Conservation (phyloP, 805 yeast species). For the Cyberlindnera veronae region DNA sequence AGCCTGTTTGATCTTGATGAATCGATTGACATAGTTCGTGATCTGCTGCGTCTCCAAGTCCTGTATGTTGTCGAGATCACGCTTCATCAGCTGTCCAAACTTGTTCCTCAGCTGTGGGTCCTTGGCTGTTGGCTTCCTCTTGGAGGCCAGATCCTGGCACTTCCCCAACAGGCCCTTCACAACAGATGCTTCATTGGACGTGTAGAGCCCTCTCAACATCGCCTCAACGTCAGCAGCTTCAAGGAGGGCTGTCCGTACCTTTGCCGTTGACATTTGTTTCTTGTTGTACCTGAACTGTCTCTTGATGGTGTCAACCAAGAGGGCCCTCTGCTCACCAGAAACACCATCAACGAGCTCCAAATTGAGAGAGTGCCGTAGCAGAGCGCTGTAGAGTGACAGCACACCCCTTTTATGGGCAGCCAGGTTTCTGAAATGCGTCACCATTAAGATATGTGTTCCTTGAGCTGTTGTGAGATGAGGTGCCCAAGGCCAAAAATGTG, state of each 20-base stretch:
- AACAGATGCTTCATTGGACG: not conserved
- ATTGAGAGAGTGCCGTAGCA: conserved; percentile 27
- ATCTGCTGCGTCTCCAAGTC: conserved; percentile 16
- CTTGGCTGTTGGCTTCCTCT: not conserved
- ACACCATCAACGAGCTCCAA: conserved; percentile 5
- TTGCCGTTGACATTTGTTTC: conserved; percentile 21
- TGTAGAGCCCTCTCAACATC: conserved; percentile 8
- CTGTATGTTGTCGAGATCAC: conserved; percentile 19
- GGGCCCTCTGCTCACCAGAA: not conserved
- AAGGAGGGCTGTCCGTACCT: conserved; percentile 6
- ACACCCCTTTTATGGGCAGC: conserved; percentile 30
- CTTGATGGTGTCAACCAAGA: conserved; percentile 3
- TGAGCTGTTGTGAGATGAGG: too few relatives aligned
- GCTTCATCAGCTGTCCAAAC: conserved; percentile 19
- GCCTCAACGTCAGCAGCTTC: conserved; percentile 16
- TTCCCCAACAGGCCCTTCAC: not conserved
- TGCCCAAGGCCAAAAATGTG: too few relatives aligned
- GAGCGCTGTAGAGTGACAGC: conserved; percentile 28
- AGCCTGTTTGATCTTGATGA: conserved; percentile 11
- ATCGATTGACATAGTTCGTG: conserved; percentile 15
- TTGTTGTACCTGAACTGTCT: conserved; percentile 12
- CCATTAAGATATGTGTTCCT: too few relatives aligned
- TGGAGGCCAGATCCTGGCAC: not conserved
- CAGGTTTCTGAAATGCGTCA: conserved; percentile 29
- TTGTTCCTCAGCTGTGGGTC: conserved; percentile 1